Percentiles rank a stretch among this genome's conserved stretches.
Evolutionary conservation across 2,329 filamentous ascomycete species (phyloP).

Genomic region (Leptographium procerum): DNA sequence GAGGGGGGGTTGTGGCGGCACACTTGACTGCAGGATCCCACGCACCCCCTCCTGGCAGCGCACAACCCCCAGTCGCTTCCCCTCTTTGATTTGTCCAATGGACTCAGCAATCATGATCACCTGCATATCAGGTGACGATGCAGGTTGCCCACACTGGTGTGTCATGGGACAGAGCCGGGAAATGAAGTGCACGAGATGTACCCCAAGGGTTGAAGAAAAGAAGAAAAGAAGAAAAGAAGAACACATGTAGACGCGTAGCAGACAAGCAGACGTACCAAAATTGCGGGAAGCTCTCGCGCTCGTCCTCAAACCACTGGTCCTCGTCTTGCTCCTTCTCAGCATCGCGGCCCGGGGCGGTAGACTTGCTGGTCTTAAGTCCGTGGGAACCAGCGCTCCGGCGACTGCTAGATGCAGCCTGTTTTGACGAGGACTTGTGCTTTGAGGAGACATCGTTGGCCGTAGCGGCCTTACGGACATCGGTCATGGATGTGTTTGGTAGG

Average conservation of each 20-base stretch:
- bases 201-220: too few relatives aligned
- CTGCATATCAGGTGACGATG: constrained; percentile 20
- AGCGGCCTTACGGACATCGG: constrained; percentile 42
- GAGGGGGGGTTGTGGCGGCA: background rate
- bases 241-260: too few relatives aligned
- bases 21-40: background rate
- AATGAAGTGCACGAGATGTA: too few relatives aligned
- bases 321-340: constrained; percentile 39
- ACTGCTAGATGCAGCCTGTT: constrained; percentile 27
- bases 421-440: constrained; percentile 26
- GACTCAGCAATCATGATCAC: constrained; percentile 12
- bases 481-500: constrained; percentile 40
- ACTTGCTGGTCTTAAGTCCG: constrained; percentile 37
- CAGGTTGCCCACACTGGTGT: constrained; percentile 6
- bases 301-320: constrained; percentile 41
- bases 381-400: constrained; percentile 15
- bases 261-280: constrained; percentile 47
- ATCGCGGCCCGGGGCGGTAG: constrained; percentile 27
- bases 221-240: constrained; percentile 11
- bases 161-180: constrained; percentile 8
- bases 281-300: constrained; percentile 53
- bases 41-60: background rate
- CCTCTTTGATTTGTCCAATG: constrained; percentile 13
- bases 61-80: constrained; percentile 8
- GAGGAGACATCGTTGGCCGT: constrained; percentile 30